These are phyloP conservation scores for Tripidium arundinaceum DNA, from an alignment of 202 grass and related monocot genomes.

Conservation along the genomic window DNA sequence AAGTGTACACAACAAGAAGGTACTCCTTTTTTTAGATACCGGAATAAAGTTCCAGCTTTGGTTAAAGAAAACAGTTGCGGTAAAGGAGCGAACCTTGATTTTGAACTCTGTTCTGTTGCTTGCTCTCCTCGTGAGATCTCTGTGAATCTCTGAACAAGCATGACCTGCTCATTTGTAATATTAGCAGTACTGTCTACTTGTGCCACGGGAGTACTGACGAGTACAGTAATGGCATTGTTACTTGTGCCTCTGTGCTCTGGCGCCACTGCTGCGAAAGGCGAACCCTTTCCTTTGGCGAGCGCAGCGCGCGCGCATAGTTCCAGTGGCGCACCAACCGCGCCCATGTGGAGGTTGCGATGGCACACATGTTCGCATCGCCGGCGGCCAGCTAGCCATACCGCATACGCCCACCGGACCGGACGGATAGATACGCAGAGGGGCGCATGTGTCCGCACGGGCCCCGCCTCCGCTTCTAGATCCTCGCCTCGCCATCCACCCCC, in stretches of 20 bases:
- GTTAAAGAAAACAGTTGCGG: no score
- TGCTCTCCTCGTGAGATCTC: neutral
- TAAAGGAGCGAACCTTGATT: no score
- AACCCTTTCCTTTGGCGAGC: no score
- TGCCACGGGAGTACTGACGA: neutral
- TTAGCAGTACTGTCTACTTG: neutral
- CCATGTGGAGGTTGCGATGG: constrained; percentile 29
- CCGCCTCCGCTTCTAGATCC: neutral
- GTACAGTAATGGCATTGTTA: neutral
- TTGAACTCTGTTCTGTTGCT: neutral
- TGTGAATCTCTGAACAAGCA: neutral
- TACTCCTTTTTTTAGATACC: no score
- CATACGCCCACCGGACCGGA: neutral
- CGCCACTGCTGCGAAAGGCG: neutral
- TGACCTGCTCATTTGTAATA: neutral
- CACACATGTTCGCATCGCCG: constrained; percentile 27
- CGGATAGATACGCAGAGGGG: neutral
- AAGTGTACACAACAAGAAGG: no score
- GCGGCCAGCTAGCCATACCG: neutral
- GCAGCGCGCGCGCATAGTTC: neutral
- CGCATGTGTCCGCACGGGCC: constrained; percentile 19
- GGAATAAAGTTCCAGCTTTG: no score
- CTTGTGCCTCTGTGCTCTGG: neutral
- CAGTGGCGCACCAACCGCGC: constrained; percentile 34
- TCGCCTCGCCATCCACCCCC: neutral